Percentiles rank a stretch among this genome's conserved stretches.
These are phyloP conservation scores for Trichoderma hamatum DNA, from an alignment of 2,329 filamentous ascomycete genomes.

Conservation along the genomic window DNA sequence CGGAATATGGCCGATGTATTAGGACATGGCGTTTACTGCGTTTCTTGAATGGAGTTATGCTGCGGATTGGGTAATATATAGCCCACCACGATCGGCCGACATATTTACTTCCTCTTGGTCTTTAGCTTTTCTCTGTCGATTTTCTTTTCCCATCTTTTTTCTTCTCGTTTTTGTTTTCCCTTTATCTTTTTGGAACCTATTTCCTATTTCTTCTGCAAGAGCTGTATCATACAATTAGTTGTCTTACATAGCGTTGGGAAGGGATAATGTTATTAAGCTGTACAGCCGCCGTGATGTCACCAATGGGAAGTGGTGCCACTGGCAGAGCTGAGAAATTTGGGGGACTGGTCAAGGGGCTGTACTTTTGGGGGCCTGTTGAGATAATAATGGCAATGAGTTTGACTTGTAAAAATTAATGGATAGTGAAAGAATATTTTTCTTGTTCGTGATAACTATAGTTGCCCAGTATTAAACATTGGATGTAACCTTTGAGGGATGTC, in stretches of 20 bases:
- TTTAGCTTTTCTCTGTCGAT: not conserved
- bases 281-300: not conserved
- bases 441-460: not conserved
- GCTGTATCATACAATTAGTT: slow-evolving; percentile 19
- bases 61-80: not conserved
- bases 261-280: slow-evolving; percentile 4
- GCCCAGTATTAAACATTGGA: not conserved
- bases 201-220: slow-evolving; percentile 3
- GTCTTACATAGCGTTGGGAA: slow-evolving; percentile 16
- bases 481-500: not conserved
- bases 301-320: not conserved
- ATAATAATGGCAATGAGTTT: not conserved
- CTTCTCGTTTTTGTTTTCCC: not conserved
- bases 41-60: not conserved
- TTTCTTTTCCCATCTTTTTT: not conserved
- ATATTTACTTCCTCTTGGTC: not conserved
- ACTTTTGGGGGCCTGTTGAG: not conserved
- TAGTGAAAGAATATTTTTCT: not conserved
- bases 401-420: not conserved
- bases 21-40: not conserved
- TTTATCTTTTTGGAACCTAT: not conserved
- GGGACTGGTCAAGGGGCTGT: not conserved
- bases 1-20: not conserved
- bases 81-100: not conserved
- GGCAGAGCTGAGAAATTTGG: not conserved